These are phyloP conservation scores for Penicillium oxalicum DNA, from an alignment of 2,329 filamentous ascomycete genomes.

Conservation along the genomic window DNA sequence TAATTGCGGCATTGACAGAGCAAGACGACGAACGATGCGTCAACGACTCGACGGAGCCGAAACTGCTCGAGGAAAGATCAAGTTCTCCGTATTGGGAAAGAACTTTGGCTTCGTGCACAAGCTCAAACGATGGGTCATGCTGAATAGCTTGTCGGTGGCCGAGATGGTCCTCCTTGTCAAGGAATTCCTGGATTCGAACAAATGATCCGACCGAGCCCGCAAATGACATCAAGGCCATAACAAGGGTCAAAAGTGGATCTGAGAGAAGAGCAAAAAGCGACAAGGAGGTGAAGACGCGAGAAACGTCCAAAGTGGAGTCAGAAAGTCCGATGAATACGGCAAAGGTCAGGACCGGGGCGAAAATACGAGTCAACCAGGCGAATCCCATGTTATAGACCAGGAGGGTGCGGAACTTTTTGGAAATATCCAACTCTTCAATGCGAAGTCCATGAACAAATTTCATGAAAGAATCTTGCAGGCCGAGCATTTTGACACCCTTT, in stretches of 20 bases:
- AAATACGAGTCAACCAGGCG: slow-evolving; percentile 37
- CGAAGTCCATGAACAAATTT: slow-evolving; percentile 37
- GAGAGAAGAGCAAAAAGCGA: slow-evolving; percentile 44
- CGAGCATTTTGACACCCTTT: slow-evolving; percentile 49
- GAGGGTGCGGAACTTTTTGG: slow-evolving; percentile 38
- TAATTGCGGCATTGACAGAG: slow-evolving; percentile 29
- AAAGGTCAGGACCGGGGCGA: slow-evolving; percentile 44
- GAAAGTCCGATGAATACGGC: slow-evolving; percentile 41
- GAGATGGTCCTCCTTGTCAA: slow-evolving; percentile 30
- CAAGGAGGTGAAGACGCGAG: slow-evolving; percentile 43
- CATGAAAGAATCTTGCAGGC: slow-evolving; percentile 39
- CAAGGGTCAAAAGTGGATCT: slow-evolving; percentile 42
- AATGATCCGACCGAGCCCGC: slow-evolving; percentile 44
- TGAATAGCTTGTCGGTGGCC: slow-evolving; percentile 20
- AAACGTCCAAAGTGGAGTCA: slow-evolving; percentile 36
- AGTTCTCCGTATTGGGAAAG: slow-evolving; percentile 19
- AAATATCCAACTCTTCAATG: slow-evolving; percentile 37
- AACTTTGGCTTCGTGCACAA: slow-evolving; percentile 17
- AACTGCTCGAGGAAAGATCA: slow-evolving; percentile 20
- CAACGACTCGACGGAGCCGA: slow-evolving; percentile 19
- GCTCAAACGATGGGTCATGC: slow-evolving; percentile 10
- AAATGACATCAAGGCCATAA: slow-evolving; percentile 42
- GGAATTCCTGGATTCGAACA: slow-evolving; percentile 42
- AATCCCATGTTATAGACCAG: slow-evolving; percentile 39
- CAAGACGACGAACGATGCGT: slow-evolving; percentile 13